These are phyloP conservation scores for Rhododendron griersonianum DNA, from an alignment of 148 eudicot species.

Conservation along the genomic window DNA sequence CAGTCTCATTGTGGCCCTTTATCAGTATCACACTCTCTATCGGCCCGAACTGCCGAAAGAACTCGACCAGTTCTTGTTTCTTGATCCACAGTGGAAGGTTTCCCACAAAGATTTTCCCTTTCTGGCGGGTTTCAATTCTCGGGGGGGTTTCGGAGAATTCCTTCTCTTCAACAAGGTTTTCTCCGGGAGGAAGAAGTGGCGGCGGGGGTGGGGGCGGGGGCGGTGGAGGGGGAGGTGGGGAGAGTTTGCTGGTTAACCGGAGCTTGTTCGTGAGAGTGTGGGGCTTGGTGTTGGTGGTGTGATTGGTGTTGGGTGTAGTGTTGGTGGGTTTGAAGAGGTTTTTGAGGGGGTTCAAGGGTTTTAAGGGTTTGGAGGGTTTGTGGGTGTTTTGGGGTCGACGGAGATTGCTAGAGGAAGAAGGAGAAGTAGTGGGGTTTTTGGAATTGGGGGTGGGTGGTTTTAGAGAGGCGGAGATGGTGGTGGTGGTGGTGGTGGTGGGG, in stretches of 20 bases:
- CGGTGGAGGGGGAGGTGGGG: conserved; percentile 63
- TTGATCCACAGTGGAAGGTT: conserved; percentile 81
- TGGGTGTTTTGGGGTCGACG: conserved; percentile 51
- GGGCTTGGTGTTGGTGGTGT: not conserved
- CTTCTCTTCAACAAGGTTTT: not conserved
- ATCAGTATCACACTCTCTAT: conserved; percentile 74
- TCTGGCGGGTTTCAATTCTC: conserved; percentile 41
- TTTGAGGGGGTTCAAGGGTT: conserved; percentile 54
- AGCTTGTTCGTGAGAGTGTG: conserved; percentile 42
- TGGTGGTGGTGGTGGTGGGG: conserved; percentile 20
- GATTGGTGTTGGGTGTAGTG: conserved; percentile 5
- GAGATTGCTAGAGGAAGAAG: conserved; percentile 28
- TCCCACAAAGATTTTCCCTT: conserved; percentile 86
- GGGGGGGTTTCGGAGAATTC: not conserved
- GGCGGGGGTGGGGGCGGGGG: conserved; percentile 8
- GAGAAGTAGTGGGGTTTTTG: conserved; percentile 26
- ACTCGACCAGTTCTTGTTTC: conserved; percentile 65
- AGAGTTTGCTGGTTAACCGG: conserved; percentile 72
- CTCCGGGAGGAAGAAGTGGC: not conserved
- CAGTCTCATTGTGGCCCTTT: conserved; percentile 63
- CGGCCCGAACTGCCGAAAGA: conserved; percentile 87
- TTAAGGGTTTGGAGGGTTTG: conserved; percentile 20
- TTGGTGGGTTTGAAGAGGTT: conserved; percentile 29
- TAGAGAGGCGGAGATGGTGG: not conserved
- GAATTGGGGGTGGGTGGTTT: conserved; percentile 24